A percentile compares a stretch with the other conserved stretches of the same genome.
Conservation (phyloP, 345 rosid genomes). For the Orychophragmus violaceus region DNA sequence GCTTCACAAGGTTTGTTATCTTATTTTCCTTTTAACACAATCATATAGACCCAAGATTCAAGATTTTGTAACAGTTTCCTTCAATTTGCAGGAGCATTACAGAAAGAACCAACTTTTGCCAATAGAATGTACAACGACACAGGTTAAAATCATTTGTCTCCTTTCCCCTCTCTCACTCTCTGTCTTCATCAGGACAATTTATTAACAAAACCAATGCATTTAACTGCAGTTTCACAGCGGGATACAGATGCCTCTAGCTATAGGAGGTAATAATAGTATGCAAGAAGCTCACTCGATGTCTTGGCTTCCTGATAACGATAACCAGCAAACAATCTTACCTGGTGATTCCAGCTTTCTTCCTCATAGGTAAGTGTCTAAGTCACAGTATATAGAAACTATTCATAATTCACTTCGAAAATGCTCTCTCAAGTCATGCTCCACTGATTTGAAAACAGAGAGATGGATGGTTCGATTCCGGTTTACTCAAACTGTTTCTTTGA, state of each 20-base stretch:
- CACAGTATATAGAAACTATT: background rate
- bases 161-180: background rate
- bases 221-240: conserved; percentile 50
- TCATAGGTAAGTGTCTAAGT: conserved; percentile 36
- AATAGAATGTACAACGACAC: conserved; percentile 47
- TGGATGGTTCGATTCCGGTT: conserved; percentile 45
- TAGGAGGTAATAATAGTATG: conserved; percentile 34
- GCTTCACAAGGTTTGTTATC: conserved; percentile 46
- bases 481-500: conserved; percentile 48
- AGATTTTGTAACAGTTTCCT: background rate
- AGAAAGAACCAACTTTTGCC: conserved; percentile 54
- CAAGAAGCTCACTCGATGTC: conserved; percentile 52
- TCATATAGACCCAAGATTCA: background rate
- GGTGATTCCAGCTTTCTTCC: conserved; percentile 44
- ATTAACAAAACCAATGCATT: conserved; percentile 6
- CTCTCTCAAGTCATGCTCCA: background rate
- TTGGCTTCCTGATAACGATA: conserved; percentile 61
- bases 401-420: background rate
- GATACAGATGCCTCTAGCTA: conserved; percentile 46
- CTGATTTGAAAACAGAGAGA: conserved; percentile 36
- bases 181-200: background rate
- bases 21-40: background rate
- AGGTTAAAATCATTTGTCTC: conserved; percentile 34
- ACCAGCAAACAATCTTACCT: conserved; percentile 47
- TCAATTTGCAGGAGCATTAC: conserved; percentile 49